Base-by-base conservation (phyloP, 352 stramenopile genomes). In the Sclerospora graminicola region DNA sequence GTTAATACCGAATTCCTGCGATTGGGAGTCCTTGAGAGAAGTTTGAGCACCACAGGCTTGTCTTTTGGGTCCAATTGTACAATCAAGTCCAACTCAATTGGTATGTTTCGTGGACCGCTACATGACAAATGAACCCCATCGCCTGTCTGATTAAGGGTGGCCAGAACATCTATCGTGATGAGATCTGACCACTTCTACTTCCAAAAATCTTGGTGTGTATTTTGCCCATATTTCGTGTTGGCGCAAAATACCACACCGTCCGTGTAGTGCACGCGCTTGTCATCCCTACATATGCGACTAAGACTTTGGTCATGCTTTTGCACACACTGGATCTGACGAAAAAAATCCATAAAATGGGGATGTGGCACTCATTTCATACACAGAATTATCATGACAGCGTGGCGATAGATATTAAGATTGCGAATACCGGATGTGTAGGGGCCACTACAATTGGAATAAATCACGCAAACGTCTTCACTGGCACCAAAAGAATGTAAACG, bases 161-260 rank as follows among this genome's bases (percentile, higher is more conserved):
- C 73, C 44, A 86, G 42, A 41, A 95, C 88, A 51, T 95, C 84
- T 21, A 95, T 69, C 14, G 82, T 94, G 51, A 93, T 93, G 39
- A 94, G 57, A 57, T 95, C 84, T 27, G 74, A 71, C 82, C 82
- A 95, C 57, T 95, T 95, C 84, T 83, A 95, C 64, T 95, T 95
- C 43, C 95, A 63, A 46, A 89, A 92, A 41, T 92, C 80, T 50
- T 82, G 79, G 68, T 91, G 72, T 27, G 80, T 89, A 62, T 88
- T 88, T 16, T 64, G 59, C 39, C 86, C 59, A 48, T 91, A 91
- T 47, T 77, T 82, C 24, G 82, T 84, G 44, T 88, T 85, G 15
- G 84, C 83, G 42, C 84, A 92, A 41, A 95, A 95, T 15, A 95
- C 71, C 14, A 95, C 78, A 27, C 84, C 84, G 48, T 95, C 84